Conservation (phyloP, 2,329 filamentous ascomycete genomes). For the Aspergillus nomiae region DNA sequence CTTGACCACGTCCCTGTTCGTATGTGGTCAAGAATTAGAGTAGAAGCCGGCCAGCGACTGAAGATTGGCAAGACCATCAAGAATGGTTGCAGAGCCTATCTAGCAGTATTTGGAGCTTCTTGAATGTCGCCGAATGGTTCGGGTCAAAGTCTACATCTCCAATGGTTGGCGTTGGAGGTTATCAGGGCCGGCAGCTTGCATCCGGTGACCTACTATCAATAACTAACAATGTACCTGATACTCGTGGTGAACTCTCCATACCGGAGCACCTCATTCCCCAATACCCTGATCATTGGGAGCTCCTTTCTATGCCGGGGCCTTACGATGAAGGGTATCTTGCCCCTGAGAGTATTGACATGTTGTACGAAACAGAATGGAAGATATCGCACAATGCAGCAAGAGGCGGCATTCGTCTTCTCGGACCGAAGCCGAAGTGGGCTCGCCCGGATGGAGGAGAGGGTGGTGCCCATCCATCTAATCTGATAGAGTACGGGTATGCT, state of each 20-base stretch:
- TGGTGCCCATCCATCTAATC: constrained; percentile 63
- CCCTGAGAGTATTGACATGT: constrained; percentile 56
- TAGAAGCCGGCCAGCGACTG: constrained; percentile 55
- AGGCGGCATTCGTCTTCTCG: constrained; percentile 62
- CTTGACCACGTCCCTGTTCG: constrained; percentile 53
- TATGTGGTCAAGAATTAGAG: constrained; percentile 58
- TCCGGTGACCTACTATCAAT: constrained; percentile 57
- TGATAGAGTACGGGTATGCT: constrained; percentile 63
- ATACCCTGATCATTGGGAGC: constrained; percentile 55
- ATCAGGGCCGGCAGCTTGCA: constrained; percentile 59
- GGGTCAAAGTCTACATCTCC: constrained; percentile 62
- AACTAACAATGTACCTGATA: constrained; percentile 39
- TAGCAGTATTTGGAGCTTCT: constrained; percentile 59
- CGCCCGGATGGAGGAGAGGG: constrained; percentile 63
- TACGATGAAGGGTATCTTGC: constrained; percentile 58
- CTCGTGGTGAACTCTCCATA: constrained; percentile 37
- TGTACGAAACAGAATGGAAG: constrained; percentile 61
- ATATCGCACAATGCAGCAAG: constrained; percentile 64
- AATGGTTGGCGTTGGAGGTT: constrained; percentile 60
- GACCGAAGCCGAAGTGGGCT: constrained; percentile 61
- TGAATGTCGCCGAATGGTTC: constrained; percentile 58
- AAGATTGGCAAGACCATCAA: constrained; percentile 57
- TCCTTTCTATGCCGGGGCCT: constrained; percentile 58
- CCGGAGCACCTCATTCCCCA: constrained; percentile 51
- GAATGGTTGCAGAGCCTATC: constrained; percentile 59